A percentile compares a stretch with the other conserved stretches of the same genome.
Conservation (phyloP, 495 filamentous ascomycete species). For the Clohesyomyces aquaticus region DNA sequence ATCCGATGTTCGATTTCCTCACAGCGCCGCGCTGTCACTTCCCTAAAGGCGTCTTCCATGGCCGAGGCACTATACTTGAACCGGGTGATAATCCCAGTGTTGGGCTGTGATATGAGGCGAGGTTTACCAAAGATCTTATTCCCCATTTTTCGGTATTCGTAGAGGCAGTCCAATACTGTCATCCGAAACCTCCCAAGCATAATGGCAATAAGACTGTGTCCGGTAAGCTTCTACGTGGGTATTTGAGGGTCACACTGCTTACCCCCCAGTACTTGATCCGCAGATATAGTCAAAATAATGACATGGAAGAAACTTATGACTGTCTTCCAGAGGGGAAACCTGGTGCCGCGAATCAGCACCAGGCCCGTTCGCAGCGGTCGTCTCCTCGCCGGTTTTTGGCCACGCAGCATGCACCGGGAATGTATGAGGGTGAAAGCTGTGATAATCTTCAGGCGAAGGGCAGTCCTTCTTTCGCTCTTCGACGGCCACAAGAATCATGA, state of each 20-base stretch:
- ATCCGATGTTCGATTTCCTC: not conserved
- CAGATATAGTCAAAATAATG: constrained; percentile 22
- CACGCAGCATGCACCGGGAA: not conserved
- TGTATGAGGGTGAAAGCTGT: constrained; percentile 5
- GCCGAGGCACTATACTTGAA: constrained; percentile 9
- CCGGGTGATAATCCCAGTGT: constrained; percentile 10
- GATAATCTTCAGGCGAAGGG: not conserved
- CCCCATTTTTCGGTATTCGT: constrained; percentile 3
- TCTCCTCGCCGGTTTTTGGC: not conserved
- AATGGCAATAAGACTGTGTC: constrained; percentile 1
- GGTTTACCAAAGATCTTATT: constrained; percentile 9
- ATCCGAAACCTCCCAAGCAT: constrained; percentile 13
- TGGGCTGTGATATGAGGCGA: constrained; percentile 10
- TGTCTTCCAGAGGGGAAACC: not conserved
- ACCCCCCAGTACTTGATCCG: constrained; percentile 14
- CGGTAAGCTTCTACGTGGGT: not conserved
- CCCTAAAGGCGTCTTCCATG: constrained; percentile 8
- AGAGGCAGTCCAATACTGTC: constrained; percentile 10
- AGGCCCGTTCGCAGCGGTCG: not conserved
- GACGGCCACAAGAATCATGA: not conserved
- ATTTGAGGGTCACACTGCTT: not conserved
- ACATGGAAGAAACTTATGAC: constrained; percentile 10
- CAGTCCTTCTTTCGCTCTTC: not conserved
- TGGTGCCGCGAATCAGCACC: not conserved
- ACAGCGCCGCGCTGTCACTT: constrained; percentile 10